A percentile compares a stretch with the other conserved stretches of the same genome.
These are phyloP conservation scores for Metschnikowia lochheadii DNA, from an alignment of 805 yeast species.

Conservation along the genomic window DNA sequence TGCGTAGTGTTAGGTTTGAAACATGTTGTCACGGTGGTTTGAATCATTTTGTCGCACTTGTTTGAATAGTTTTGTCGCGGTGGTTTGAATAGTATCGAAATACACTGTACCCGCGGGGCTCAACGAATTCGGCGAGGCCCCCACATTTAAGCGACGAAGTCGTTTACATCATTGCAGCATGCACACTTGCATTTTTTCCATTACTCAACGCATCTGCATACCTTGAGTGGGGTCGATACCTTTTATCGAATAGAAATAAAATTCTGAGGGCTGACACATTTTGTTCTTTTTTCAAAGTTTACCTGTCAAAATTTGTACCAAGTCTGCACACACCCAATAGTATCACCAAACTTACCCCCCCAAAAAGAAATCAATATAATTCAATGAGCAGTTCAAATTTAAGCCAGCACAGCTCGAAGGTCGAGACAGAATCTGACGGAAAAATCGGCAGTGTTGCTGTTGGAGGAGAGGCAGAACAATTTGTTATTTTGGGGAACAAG, in stretches of 20 bases:
- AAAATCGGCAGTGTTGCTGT: neutral
- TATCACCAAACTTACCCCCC: neutral
- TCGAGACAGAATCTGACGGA: neutral
- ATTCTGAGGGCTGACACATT: neutral
- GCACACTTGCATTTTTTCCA: slow-evolving; percentile 1
- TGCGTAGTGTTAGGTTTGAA: no score
- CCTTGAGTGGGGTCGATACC: neutral
- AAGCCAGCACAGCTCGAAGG: neutral
- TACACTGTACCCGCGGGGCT: neutral
- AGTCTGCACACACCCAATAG: neutral
- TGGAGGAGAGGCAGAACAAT: slow-evolving; percentile 38
- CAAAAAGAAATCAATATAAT: neutral
- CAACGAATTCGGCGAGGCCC: neutral
- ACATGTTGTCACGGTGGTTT: no score
- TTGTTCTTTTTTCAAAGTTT: neutral
- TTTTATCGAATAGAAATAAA: neutral
- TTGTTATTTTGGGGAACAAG: slow-evolving; percentile 39
- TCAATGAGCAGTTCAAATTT: slow-evolving; percentile 1
- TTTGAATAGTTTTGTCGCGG: no score
- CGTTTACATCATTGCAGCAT: neutral
- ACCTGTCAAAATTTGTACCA: neutral
- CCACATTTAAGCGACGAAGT: neutral
- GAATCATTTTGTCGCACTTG: no score
- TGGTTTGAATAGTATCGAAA: no score
- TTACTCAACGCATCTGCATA: neutral